phyloP scores from a whole-genome alignment of 2,329 filamentous ascomycete species.

The Pseudogymnoascus sp. region DNA sequence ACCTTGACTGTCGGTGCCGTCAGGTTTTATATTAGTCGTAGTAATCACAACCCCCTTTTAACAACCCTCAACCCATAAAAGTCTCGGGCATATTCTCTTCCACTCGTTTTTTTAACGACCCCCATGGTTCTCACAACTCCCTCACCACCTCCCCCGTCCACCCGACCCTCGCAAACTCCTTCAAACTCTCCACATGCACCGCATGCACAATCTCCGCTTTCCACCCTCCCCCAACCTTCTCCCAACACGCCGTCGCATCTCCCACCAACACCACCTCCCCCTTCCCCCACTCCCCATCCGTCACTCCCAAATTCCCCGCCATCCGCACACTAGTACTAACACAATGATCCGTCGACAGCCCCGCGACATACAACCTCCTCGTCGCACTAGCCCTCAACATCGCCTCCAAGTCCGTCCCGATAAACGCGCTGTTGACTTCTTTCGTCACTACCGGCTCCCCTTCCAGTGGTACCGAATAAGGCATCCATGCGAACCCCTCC shows the following conservation, averaged over 20 bases:
- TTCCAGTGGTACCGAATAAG: conserved; percentile 22
- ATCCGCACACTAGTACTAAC: conserved; percentile 41
- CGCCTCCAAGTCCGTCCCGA: conserved; percentile 36
- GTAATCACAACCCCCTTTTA: neutral
- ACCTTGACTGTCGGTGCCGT: neutral
- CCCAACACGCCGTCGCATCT: conserved; percentile 40
- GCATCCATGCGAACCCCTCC: conserved; percentile 17
- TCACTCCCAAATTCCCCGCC: conserved; percentile 38
- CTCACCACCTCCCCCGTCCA: conserved; percentile 31
- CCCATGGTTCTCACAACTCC: neutral
- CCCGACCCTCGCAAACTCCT: conserved; percentile 38
- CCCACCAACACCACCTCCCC: conserved; percentile 34
- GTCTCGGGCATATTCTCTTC: neutral
- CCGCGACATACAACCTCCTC: conserved; percentile 26
- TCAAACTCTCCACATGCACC: conserved; percentile 37
- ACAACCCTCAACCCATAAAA: neutral
- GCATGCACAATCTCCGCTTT: conserved; percentile 39
- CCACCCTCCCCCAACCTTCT: conserved; percentile 29
- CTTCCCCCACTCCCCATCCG: conserved; percentile 27
- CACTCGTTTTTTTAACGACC: neutral
- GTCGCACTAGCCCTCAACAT: conserved; percentile 24
- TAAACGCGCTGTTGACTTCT: conserved; percentile 38
- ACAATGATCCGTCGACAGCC: conserved; percentile 42
- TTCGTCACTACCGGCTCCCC: conserved; percentile 36
- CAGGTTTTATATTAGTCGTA: neutral